Base-by-base conservation (phyloP, 2,329 filamentous ascomycete genomes). In the Amylocarpus encephaloides region DNA sequence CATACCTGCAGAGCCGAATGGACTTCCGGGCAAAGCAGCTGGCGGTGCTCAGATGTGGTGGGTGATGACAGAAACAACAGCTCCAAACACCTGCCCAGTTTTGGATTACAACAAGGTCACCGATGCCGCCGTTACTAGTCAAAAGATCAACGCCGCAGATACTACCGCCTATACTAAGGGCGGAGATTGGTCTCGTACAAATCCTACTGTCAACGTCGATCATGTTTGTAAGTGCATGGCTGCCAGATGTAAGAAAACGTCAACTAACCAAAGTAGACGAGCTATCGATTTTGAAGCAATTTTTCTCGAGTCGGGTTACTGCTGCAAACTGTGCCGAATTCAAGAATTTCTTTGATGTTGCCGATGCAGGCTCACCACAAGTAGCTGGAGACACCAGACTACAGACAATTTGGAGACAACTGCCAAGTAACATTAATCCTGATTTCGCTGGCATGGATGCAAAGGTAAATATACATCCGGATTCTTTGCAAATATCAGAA, bases 51-150 rank as follows among this genome's bases (percentile, higher is more conserved):
- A 41, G 26, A 40, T 30, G n/a, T 47, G 45, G 45, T 47, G 35
- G 34, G 45, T 47, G 19, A 47, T 47, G 45, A 47, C 45, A 32
- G 45, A 47, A 19, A 47, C 45, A 9, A 32, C 22, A 29, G 45
- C 22, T 36, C 35, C 35, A 40, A 40, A 33, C 6, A 39, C 19
- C 12, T 47, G 45, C 45, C 45, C 45, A 10, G 45, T 47, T n/a
- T 18, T 47, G 22, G 13, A 16, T 26, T 47, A 47, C 29, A 41
- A 47, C 15, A 32, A 40, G 30, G 45, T 47, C 19, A 30, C 45
- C 2, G 45, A 47, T 30, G n/a, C 35, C 9, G 22, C 13, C 10
- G 35, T 47, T 5, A 40, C 35, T 11, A 39, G n/a, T 13, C 45
- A 47, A 26, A 47, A 40, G 26, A 47, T 47, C 11, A 47, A 47